These are phyloP conservation scores for Stipa capillata DNA, from an alignment of 176 grass and related monocot genomes.

Conservation along the genomic window DNA sequence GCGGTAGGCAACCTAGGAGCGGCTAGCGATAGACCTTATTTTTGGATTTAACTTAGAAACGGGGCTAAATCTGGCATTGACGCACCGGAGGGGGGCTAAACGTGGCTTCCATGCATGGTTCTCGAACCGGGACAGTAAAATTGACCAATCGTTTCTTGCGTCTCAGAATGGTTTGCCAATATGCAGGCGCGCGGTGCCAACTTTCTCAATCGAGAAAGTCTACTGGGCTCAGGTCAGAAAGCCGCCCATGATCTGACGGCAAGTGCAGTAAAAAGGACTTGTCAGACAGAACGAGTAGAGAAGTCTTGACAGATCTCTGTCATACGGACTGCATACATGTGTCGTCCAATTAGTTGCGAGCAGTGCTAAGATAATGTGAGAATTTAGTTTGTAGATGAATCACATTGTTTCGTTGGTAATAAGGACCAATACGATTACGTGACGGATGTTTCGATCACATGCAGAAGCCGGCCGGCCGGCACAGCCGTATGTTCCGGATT, in stretches of 20 bases:
- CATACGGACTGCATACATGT: background rate
- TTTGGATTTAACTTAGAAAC: too few species aligned
- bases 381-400: background rate
- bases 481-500: background rate
- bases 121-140: background rate
- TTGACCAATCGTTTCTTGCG: slow-evolving; percentile 6
- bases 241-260: background rate
- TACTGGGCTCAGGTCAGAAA: slow-evolving; percentile 2
- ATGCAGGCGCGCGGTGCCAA: background rate
- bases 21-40: too few species aligned
- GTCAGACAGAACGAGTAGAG: background rate
- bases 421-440: background rate
- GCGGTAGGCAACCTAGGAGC: too few species aligned
- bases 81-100: too few species aligned
- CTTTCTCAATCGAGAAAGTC: background rate
- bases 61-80: too few species aligned
- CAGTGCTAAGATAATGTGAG: background rate
- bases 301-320: background rate
- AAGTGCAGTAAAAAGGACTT: background rate
- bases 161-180: background rate
- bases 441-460: background rate
- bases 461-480: background rate
- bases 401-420: background rate
- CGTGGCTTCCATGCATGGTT: background rate
- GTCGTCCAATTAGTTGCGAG: background rate